Conservation (phyloP, 164 flowering plant species). For the Warburgia ugandensis region DNA sequence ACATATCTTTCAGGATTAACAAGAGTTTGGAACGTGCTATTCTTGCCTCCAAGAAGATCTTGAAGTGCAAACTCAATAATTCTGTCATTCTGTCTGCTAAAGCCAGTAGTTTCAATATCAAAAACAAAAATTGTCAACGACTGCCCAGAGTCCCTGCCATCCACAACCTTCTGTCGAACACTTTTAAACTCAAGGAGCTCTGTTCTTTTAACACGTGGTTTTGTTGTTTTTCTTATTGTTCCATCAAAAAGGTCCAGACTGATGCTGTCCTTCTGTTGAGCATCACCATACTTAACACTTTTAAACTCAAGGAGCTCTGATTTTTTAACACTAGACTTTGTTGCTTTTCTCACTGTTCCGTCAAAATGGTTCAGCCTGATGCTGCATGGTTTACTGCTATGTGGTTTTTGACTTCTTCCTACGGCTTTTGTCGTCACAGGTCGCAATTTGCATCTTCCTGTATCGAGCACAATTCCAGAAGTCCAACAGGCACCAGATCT, state of each 20-base stretch:
- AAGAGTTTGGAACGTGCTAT: slow-evolving; percentile 81
- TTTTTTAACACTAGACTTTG: slow-evolving; percentile 24
- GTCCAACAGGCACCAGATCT: slow-evolving; percentile 25
- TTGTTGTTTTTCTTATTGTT: slow-evolving; percentile 22
- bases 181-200: slow-evolving; percentile 24
- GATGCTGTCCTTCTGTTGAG: too few species aligned
- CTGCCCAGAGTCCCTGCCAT: slow-evolving; percentile 29
- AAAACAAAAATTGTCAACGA: slow-evolving; percentile 52
- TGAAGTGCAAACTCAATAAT: slow-evolving; percentile 80
- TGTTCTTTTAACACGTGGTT: slow-evolving; percentile 22
- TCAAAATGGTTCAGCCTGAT: slow-evolving; percentile 30
- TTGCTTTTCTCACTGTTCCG: slow-evolving; percentile 23
- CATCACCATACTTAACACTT: too few species aligned
- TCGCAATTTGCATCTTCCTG: slow-evolving; percentile 35
- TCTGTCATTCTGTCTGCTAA: slow-evolving; percentile 45
- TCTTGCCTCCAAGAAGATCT: slow-evolving; percentile 75
- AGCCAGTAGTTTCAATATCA: slow-evolving; percentile 89
- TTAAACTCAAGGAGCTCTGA: slow-evolving; percentile 21
- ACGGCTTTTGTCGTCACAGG: slow-evolving; percentile 33
- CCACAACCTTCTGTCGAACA: slow-evolving; percentile 26
- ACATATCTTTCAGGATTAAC: slow-evolving; percentile 65
- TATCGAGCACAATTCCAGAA: slow-evolving; percentile 25
- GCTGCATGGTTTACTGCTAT: slow-evolving; percentile 28
- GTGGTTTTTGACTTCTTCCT: slow-evolving; percentile 21
- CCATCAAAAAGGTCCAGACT: slow-evolving; percentile 32